Percentiles rank a stretch among this genome's conserved stretches.
phyloP scores from a whole-genome alignment of 768 basidiomycete species.

The Russula sp. region DNA sequence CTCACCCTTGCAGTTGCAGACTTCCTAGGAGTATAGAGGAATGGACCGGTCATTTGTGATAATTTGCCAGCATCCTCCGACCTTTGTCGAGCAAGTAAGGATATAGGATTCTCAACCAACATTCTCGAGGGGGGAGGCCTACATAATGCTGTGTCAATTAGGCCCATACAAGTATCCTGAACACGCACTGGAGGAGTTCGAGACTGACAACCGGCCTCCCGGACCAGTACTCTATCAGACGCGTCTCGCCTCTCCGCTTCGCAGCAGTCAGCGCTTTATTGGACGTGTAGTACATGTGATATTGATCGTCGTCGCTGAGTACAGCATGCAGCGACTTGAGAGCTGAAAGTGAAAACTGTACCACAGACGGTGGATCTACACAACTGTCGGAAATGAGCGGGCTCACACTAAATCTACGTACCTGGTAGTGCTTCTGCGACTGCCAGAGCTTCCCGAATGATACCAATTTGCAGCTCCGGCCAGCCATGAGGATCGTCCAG shows the following conservation, averaged over 20 bases:
- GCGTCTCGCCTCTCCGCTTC: constrained; percentile 67
- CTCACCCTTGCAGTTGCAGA: constrained; percentile 52
- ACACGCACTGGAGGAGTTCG: constrained; percentile 64
- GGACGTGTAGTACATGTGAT: constrained; percentile 67
- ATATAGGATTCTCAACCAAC: constrained; percentile 66
- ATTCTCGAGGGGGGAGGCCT: constrained; percentile 68
- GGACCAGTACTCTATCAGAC: constrained; percentile 81
- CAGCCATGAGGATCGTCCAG: constrained; percentile 69
- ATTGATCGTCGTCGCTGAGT: constrained; percentile 72
- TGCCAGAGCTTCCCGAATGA: constrained; percentile 87
- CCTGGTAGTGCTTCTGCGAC: constrained; percentile 90
- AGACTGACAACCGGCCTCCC: constrained; percentile 74
- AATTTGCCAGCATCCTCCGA: constrained; percentile 36
- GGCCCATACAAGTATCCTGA: neutral
- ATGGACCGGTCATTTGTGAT: constrained; percentile 63
- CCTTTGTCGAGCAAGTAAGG: constrained; percentile 40
- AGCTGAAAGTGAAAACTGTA: constrained; percentile 85
- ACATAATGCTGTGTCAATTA: constrained; percentile 5
- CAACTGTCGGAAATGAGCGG: constrained; percentile 8
- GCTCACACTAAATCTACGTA: constrained; percentile 32
- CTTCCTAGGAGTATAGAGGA: constrained; percentile 88
- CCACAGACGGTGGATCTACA: constrained; percentile 76
- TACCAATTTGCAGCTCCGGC: constrained; percentile 91
- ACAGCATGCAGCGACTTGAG: constrained; percentile 66
- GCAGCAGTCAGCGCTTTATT: constrained; percentile 67